Evolutionary conservation across 192 early-diverging fungal genomes (phyloP), one percentile per base, ranked within the genome.

Genomic region (Gryganskiella cystojenkinii): DNA sequence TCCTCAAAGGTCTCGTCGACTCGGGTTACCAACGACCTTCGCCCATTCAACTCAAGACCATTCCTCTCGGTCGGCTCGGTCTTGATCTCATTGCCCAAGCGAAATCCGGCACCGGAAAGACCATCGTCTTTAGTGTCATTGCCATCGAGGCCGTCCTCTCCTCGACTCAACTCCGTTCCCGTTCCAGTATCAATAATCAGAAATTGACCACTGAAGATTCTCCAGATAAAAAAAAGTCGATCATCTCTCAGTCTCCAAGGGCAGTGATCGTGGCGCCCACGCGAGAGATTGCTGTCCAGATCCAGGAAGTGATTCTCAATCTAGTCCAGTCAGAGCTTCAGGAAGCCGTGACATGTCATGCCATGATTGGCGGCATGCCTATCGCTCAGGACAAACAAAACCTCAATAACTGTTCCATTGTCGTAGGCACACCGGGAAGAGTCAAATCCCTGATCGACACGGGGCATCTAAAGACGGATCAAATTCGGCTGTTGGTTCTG

Each of bases 61-160:
- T 91, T 61, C 88, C 90, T 14, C 67, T 90, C 20, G 81, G 81
- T 5, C 56, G 78, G 34, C 76, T 90, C 3, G 88, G 88, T 0
- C 70, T 89, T 7, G 85, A 96, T 79, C 78, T 96, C 80, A 90
- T 96, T 56, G 93, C 93, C 2, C 95, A 96, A 64, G 92, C 93
- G 40, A 92, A 95, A 62, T 93, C 93, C 7, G 95, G 91, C 37
- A 72, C 65, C 3, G 69, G 78, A 45, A 70, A 82, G 55, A 78
- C 68, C 3, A 63, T 80, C 60, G 92, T 92, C 1, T 96, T 96
- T 70, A 81, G 82, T 19, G 79, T 89, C 22, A 84, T 88, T 45
- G 80, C 84, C 11, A 69, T 91, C 27, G 85, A 87, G 59, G 51
- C 71, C 4, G 56, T 87, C 11, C 52, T 86, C 51, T 60, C 78